phyloP scores from a whole-genome alignment of 441 rosid species.

The Erodium moschatum region DNA sequence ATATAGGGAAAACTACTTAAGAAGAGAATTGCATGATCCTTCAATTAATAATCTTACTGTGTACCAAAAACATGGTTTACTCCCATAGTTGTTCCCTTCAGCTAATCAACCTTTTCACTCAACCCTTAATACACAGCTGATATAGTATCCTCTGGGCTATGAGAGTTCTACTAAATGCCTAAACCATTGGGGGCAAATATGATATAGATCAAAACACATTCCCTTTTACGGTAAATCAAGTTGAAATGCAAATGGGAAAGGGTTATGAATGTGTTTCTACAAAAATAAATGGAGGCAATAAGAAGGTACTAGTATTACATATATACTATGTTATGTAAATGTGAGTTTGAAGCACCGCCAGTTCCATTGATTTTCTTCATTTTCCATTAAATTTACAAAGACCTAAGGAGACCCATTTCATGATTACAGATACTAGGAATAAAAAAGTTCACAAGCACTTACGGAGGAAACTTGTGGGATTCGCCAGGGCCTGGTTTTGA shows the following conservation, averaged over 20 bases:
- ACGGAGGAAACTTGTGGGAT: constrained; percentile 78
- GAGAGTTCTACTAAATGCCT: neutral
- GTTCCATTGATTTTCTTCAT: neutral
- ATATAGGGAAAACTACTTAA: neutral
- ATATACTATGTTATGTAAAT: neutral
- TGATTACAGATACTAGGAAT: neutral
- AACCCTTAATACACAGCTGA: neutral
- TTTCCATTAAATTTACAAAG: neutral
- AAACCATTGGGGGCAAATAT: neutral
- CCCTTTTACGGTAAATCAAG: no score
- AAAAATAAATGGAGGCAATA: neutral
- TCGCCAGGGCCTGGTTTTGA: constrained; percentile 67
- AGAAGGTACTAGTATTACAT: neutral
- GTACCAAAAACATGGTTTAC: neutral
- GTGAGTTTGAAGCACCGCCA: neutral
- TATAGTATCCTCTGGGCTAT: neutral
- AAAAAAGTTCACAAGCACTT: constrained; percentile 26
- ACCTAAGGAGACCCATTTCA: neutral
- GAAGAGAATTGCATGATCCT: neutral
- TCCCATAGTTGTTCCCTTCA: neutral
- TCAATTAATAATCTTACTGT: neutral
- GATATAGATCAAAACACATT: neutral
- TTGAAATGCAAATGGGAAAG: neutral
- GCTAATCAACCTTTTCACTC: neutral
- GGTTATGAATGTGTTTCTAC: neutral